phyloP scores from a whole-genome alignment of 176 grass and related monocot genomes.

The Bothriochloa decipiens region DNA sequence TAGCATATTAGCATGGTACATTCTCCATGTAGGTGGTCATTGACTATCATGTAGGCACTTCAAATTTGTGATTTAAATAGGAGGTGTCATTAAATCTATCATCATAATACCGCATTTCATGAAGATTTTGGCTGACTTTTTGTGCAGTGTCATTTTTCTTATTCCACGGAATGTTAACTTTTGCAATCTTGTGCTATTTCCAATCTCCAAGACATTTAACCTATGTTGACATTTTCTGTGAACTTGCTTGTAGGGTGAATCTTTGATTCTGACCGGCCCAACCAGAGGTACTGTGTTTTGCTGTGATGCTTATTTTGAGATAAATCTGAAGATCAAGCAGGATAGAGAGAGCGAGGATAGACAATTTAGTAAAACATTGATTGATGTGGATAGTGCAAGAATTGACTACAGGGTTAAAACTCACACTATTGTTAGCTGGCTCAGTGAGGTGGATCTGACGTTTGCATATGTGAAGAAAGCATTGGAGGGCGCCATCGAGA shows the following conservation, averaged over 20 bases:
- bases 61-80: background rate
- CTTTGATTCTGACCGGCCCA: constrained; percentile 37
- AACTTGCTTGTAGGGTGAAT: constrained; percentile 10
- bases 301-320: constrained; percentile 23
- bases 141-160: background rate
- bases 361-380: constrained; percentile 31
- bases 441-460: background rate
- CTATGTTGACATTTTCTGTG: background rate
- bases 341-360: background rate
- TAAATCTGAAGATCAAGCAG: constrained; percentile 32
- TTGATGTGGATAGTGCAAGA: background rate
- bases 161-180: background rate
- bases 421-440: background rate
- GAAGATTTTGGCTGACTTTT: background rate
- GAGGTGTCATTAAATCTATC: background rate
- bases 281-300: constrained; percentile 25
- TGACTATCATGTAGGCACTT: no score
- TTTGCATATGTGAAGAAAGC: background rate
- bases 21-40: no score
- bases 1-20: no score
- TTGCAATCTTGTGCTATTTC: background rate
- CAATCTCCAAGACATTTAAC: background rate
- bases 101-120: background rate
- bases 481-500: constrained; percentile 6
- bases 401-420: background rate